Evolutionary conservation across 306 rosid species (phyloP).

Genomic region (Malus asiatica): DNA sequence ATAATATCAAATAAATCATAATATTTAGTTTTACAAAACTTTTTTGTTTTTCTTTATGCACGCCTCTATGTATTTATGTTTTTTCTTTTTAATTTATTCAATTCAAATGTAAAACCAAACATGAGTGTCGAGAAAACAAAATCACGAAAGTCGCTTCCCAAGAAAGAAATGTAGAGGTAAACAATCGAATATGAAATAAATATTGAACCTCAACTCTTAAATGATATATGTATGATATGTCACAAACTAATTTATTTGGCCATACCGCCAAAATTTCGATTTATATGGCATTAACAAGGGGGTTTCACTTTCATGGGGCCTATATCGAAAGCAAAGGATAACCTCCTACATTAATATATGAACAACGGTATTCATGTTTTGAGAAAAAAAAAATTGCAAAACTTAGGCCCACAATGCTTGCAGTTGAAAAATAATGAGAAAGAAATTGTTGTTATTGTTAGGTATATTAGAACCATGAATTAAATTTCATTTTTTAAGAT

Average conservation of each 20-base stretch:
- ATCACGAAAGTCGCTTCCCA: too few relatives aligned
- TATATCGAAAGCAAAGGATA: conserved; percentile 12
- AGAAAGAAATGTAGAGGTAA: too few relatives aligned
- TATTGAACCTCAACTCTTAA: neutral
- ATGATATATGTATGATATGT: neutral
- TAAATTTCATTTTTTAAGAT: neutral
- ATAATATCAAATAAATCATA: too few relatives aligned
- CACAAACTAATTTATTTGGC: neutral
- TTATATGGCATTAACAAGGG: neutral
- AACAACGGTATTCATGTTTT: conserved; percentile 16
- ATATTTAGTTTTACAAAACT: neutral
- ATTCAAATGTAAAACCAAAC: too few relatives aligned
- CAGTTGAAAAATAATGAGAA: conserved; percentile 21
- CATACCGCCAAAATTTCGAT: neutral
- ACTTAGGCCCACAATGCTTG: conserved; percentile 1
- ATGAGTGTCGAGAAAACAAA: too few relatives aligned
- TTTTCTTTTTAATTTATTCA: neutral
- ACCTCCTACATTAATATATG: neutral
- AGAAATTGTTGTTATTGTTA: neutral
- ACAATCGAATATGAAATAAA: neutral
- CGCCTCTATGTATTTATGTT: neutral
- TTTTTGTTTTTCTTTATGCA: neutral
- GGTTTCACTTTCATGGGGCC: conserved; percentile 10
- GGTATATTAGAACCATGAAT: conserved; percentile 10
- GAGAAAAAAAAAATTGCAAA: neutral